phyloP scores from a whole-genome alignment of 169 alveolate species.

The Plasmodium billcollinsi region DNA sequence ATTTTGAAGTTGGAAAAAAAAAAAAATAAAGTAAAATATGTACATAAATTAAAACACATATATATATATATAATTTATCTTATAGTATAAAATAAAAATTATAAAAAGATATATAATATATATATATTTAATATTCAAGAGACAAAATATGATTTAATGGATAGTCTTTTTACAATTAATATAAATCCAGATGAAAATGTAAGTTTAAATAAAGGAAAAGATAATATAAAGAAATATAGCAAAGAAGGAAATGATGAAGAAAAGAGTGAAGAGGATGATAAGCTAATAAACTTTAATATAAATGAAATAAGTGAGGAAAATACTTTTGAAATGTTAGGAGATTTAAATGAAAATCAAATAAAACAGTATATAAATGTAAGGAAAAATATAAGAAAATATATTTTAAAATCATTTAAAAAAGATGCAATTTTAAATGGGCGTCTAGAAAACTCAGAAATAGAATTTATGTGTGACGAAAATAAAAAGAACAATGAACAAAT shows the following conservation, averaged over 20 bases:
- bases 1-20: too few relatives aligned
- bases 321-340: conserved; percentile 29
- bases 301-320: conserved; percentile 24
- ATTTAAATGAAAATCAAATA: conserved; percentile 32
- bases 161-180: conserved; percentile 66
- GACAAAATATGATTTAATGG: conserved; percentile 55
- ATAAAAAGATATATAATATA: neutral
- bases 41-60: too few relatives aligned
- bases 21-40: too few relatives aligned
- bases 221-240: neutral
- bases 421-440: conserved; percentile 24
- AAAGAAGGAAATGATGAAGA: conserved; percentile 11
- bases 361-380: conserved; percentile 48
- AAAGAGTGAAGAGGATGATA: neutral
- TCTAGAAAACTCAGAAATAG: conserved; percentile 8
- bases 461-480: neutral
- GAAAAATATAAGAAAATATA: conserved; percentile 33
- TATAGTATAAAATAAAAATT: too few relatives aligned
- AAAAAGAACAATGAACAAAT: neutral
- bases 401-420: conserved; percentile 49
- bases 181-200: conserved; percentile 73
- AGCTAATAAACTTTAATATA: conserved; percentile 10
- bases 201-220: conserved; percentile 20
- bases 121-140: neutral
- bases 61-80: too few relatives aligned